Evolutionary conservation across 2,329 filamentous ascomycete species (phyloP).

Genomic region (Cryphonectria carpinicola): DNA sequence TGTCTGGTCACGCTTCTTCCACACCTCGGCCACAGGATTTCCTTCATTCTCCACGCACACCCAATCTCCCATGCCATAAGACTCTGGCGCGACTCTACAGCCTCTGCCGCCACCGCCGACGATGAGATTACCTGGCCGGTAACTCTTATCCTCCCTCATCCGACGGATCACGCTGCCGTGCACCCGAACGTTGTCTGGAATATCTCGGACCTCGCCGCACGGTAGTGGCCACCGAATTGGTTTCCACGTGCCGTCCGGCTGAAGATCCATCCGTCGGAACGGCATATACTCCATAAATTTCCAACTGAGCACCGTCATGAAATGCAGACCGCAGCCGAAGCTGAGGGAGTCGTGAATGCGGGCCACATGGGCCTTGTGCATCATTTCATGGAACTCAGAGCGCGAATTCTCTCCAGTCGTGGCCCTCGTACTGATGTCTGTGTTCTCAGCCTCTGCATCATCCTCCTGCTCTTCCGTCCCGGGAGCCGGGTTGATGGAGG

Average conservation of each 20-base stretch:
- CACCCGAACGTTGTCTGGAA: conserved; percentile 70
- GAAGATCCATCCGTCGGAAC: conserved; percentile 79
- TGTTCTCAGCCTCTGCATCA: conserved; percentile 20
- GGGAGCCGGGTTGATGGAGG: conserved; percentile 36
- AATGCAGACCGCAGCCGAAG: conserved; percentile 62
- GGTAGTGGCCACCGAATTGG: conserved; percentile 81
- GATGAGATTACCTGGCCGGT: conserved; percentile 80
- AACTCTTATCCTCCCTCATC: conserved; percentile 65
- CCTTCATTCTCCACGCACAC: conserved; percentile 65
- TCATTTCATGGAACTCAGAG: conserved; percentile 57
- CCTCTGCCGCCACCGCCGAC: conserved; percentile 78
- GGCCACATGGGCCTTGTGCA: conserved; percentile 59
- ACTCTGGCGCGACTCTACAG: conserved; percentile 60
- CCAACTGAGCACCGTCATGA: conserved; percentile 66
- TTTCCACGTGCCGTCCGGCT: conserved; percentile 73
- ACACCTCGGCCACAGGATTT: conserved; percentile 71
- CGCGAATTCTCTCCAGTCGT: conserved; percentile 31
- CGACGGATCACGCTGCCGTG: conserved; percentile 76
- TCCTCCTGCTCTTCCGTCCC: conserved; percentile 15
- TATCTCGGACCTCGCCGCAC: conserved; percentile 76
- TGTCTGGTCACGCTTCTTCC: conserved; percentile 46
- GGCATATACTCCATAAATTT: conserved; percentile 82
- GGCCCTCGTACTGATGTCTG: conserved; percentile 4
- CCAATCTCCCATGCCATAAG: conserved; percentile 75
- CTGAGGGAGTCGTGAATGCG: conserved; percentile 72